A percentile compares a stretch with the other conserved stretches of the same genome.
phyloP scores from a whole-genome alignment of 2,329 filamentous ascomycete species.

The Ilyonectria sp. region DNA sequence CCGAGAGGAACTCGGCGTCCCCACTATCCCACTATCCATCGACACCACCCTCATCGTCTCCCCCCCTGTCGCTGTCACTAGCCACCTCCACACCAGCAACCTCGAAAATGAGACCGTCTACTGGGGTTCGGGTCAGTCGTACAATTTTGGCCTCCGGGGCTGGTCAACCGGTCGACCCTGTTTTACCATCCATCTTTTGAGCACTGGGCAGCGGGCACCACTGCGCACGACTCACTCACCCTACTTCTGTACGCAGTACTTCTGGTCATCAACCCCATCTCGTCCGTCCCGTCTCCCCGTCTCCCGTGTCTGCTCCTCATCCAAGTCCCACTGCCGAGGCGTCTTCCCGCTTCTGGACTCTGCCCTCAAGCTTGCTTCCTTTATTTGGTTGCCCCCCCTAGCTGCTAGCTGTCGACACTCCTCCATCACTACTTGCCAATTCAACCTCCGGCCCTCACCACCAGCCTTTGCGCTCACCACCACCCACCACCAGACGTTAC shows the following conservation, averaged over 20 bases:
- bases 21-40: constrained; percentile 47
- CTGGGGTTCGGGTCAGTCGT: constrained; percentile 49
- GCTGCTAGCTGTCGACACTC: constrained; percentile 29
- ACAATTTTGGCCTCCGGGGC: constrained; percentile 47
- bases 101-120: constrained; percentile 48
- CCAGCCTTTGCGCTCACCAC: constrained; percentile 15
- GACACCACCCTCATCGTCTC: constrained; percentile 49
- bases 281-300: constrained; percentile 40
- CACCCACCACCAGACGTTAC: neutral
- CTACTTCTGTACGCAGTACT: constrained; percentile 43
- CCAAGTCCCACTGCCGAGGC: constrained; percentile 35
- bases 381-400: constrained; percentile 23
- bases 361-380: constrained; percentile 24
- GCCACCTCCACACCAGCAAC: constrained; percentile 52
- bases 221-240: constrained; percentile 32
- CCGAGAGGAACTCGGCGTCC: constrained; percentile 42
- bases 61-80: constrained; percentile 49
- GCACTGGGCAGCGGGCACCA: constrained; percentile 14
- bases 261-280: constrained; percentile 46
- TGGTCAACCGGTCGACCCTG: constrained; percentile 38
- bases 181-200: constrained; percentile 42
- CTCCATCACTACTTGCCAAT: constrained; percentile 7
- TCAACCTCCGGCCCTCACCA: constrained; percentile 2
- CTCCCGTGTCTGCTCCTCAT: constrained; percentile 34
- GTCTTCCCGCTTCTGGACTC: constrained; percentile 34